Percentiles rank a stretch among this genome's conserved stretches.
Conservation (phyloP, 1,284 basidiomycete species). For the Ganoderma sp. region DNA sequence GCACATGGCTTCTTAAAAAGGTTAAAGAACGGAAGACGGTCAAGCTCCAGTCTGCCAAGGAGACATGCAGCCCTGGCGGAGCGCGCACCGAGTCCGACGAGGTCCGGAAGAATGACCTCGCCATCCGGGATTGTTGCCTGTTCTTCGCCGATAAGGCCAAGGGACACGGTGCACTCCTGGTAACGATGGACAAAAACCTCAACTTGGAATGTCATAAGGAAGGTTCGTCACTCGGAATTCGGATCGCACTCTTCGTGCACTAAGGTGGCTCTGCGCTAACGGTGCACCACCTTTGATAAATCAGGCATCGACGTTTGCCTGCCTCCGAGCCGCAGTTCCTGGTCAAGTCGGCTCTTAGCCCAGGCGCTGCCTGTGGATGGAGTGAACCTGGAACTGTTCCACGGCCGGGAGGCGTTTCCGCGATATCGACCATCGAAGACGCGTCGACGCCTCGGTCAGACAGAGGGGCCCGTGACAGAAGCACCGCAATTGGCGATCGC, state of each 20-base stretch:
- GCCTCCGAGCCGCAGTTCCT: slow-evolving; percentile 35
- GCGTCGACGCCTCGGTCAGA: slow-evolving; percentile 30
- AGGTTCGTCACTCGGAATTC: slow-evolving; percentile 45
- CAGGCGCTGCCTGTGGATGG: slow-evolving; percentile 22
- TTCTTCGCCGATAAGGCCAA: slow-evolving; percentile 50
- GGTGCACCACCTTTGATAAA: not conserved
- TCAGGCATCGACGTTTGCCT: slow-evolving; percentile 34
- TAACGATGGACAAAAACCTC: slow-evolving; percentile 71
- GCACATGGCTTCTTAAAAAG: slow-evolving; percentile 70
- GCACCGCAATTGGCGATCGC: slow-evolving; percentile 30
- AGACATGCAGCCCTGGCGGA: slow-evolving; percentile 57
- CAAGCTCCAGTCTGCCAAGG: slow-evolving; percentile 68
- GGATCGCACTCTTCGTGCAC: too few species aligned
- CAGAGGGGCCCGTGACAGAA: slow-evolving; percentile 28
- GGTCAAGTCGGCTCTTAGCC: slow-evolving; percentile 44
- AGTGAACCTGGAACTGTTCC: slow-evolving; percentile 34
- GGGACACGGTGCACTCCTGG: slow-evolving; percentile 48
- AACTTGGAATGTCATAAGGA: slow-evolving; percentile 58
- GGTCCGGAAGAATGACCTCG: slow-evolving; percentile 57
- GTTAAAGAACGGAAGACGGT: slow-evolving; percentile 62
- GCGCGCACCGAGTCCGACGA: slow-evolving; percentile 23
- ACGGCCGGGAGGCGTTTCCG: slow-evolving; percentile 33
- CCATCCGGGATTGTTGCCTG: slow-evolving; percentile 75
- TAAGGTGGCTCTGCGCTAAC: slow-evolving; percentile 5
- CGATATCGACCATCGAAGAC: slow-evolving; percentile 35